Base-by-base conservation (phyloP, 768 basidiomycete genomes). In the Lanmaoa rubissima region DNA sequence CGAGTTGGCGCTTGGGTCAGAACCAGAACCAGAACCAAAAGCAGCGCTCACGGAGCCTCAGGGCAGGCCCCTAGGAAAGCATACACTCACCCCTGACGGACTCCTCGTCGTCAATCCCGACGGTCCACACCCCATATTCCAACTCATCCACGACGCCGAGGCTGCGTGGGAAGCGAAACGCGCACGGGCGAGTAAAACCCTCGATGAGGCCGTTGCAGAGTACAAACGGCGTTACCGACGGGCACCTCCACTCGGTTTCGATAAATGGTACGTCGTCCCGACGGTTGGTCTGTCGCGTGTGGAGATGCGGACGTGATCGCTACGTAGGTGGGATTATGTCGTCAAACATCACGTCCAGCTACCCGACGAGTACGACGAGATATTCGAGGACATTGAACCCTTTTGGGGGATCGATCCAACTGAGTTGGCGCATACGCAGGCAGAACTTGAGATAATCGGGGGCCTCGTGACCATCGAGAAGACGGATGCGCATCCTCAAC, bases 341-440 rank as follows among this genome's bases (percentile, higher is more conserved):
- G 65, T 69, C n/a, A 59, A 61, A 48, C 59, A 80, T 57, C 58
- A 71, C 31, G 71, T 80, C 2, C 74, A 71, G 42, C 68, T 80
- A 1, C 75, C 73, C 16, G 79, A 80, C 57, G 78, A 80, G 53
- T 80, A 80, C 46, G 78, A 80, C 62, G 76, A 78, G 57, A 79
- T 79, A 48, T 61, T 69, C 52, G 58, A 65, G 8, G 71, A 78
- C 50, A 55, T 79, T 10, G 69, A 72, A 26, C 72, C 73, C 0
- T 76, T 69, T 61, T 75, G 69, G 68, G 77, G 72, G 0, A 61
- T 79, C 46, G 60, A 68, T 35, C 75, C 75, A 0, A n/a, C 43
- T 1, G 64, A 65, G 1, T 41, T 76, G 16, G 66, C 61, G 0
- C 44, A 24, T 11, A 52, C 59, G 0, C 71, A 65, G 35, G 28